Evolutionary conservation across 164 flowering plant species (phyloP).

Genomic region (Amborella trichopoda): DNA sequence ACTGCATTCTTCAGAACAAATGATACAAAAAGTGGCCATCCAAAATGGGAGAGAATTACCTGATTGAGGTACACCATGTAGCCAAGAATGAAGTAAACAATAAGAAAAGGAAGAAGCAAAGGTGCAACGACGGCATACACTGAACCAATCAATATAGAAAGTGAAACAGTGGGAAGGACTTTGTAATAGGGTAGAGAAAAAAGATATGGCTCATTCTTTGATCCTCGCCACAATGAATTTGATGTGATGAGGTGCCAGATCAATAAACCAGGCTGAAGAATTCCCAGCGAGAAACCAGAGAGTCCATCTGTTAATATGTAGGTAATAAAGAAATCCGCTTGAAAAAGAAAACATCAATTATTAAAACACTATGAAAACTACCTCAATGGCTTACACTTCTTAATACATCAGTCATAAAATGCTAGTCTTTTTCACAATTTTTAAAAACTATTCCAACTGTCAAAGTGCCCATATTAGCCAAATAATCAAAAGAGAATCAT

Average conservation of each 20-base stretch:
- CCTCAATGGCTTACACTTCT: neutral
- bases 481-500: too few species aligned
- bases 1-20: neutral
- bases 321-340: conserved; percentile 91
- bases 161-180: conserved; percentile 50
- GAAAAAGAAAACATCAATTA: conserved; percentile 21
- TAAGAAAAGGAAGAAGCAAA: conserved; percentile 73
- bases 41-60: conserved; percentile 22
- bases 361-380: conserved; percentile 3
- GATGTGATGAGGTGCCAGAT: conserved; percentile 39
- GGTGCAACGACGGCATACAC: conserved; percentile 75
- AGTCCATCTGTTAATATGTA: conserved; percentile 74
- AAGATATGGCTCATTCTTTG: conserved; percentile 46
- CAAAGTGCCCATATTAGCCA: too few species aligned
- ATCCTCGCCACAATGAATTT: conserved; percentile 31
- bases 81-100: conserved; percentile 70
- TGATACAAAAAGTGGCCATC: neutral
- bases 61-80: conserved; percentile 69
- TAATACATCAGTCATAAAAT: neutral
- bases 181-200: conserved; percentile 62
- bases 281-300: conserved; percentile 77
- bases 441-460: too few species aligned
- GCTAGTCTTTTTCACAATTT: too few species aligned
- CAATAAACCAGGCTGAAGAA: conserved; percentile 67
- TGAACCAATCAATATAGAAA: conserved; percentile 67